Percentiles rank a stretch among this genome's conserved stretches.
These are phyloP conservation scores for Pythium phragmitis DNA, from an alignment of 352 stramenopile species.

Conservation along the genomic window DNA sequence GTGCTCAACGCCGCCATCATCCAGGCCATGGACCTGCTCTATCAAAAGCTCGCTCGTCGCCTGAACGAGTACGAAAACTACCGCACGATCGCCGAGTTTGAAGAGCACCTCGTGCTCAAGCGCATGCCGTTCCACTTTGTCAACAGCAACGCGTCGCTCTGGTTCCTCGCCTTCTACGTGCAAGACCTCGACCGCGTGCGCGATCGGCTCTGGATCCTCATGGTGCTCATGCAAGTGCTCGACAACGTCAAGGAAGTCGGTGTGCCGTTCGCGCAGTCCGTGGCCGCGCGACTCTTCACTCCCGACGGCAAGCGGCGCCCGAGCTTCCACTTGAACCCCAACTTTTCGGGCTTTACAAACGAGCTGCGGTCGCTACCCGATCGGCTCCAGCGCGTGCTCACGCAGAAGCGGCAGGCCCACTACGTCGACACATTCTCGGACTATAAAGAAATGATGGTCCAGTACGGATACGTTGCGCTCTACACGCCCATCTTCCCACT, in stretches of 20 bases:
- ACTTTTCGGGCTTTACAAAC: not conserved
- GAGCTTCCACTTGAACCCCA: not conserved
- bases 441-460: constrained; percentile 86
- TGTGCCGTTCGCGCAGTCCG: constrained; percentile 46
- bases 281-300: constrained; percentile 43
- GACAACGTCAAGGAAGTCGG: constrained; percentile 75
- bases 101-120: constrained; percentile 71
- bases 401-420: constrained; percentile 57
- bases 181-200: constrained; percentile 53
- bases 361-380: constrained; percentile 22
- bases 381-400: constrained; percentile 48
- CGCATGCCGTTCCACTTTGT: constrained; percentile 78
- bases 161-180: constrained; percentile 69
- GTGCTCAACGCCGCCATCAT: constrained; percentile 70
- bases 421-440: constrained; percentile 70
- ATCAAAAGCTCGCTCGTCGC: constrained; percentile 55
- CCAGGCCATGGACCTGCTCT: constrained; percentile 59
- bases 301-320: constrained; percentile 39
- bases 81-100: constrained; percentile 57
- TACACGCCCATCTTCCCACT: constrained; percentile 92
- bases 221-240: constrained; percentile 60
- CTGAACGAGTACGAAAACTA: constrained; percentile 80
- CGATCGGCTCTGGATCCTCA: constrained; percentile 65
- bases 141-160: constrained; percentile 72
- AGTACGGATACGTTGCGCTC: constrained; percentile 92